Evolutionary conservation across 768 basidiomycete species (phyloP), one percentile per base, ranked within the genome.

Genomic region (Boletus bicolor): DNA sequence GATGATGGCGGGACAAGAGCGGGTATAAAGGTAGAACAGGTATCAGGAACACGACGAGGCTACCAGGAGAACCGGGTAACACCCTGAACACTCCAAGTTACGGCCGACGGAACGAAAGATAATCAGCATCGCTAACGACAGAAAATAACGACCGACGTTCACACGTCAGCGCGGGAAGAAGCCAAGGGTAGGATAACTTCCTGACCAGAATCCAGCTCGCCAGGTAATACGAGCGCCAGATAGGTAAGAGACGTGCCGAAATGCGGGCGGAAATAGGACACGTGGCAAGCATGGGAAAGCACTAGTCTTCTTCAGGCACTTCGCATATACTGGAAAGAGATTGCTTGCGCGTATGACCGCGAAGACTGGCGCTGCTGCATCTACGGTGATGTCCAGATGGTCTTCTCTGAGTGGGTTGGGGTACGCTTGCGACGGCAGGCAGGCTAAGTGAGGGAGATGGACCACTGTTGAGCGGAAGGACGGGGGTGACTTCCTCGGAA

Each of bases 241-340:
- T 42, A 17, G n/a, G 37, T 15, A 42, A 21, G 34, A 24, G n/a
- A 17, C 15, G 26, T 42, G 39, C 37, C 44, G 28, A 3, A 41
- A 52, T 37, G 44, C 42, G 46, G 17, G 42, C 11, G n/a, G 41
- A 38, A 38, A 43, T 19, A 15, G 44, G 19, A 35, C 53, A 37
- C 34, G n/a, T 36, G 4, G 37, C 26, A 15, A 17, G 19, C 34
- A 37, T 35, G n/a, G 39, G 32, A 21, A 42, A 24, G 15, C 15
- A 17, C 19, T 49, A 73, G 42, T 71, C 70, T 35, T 71, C 70
- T 50, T 71, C 70, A 5, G 70, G 71, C 5, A 73, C 69, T 30
- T 71, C 70, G 44, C 39, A 66, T 48, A 71, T 71, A 7, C 70
- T 71, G 1, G 70, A 71, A 9, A 71, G 60, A 4, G 70, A 71